Conservation (phyloP, 805 yeast genomes). For the Jamesozyma spencerorum region DNA sequence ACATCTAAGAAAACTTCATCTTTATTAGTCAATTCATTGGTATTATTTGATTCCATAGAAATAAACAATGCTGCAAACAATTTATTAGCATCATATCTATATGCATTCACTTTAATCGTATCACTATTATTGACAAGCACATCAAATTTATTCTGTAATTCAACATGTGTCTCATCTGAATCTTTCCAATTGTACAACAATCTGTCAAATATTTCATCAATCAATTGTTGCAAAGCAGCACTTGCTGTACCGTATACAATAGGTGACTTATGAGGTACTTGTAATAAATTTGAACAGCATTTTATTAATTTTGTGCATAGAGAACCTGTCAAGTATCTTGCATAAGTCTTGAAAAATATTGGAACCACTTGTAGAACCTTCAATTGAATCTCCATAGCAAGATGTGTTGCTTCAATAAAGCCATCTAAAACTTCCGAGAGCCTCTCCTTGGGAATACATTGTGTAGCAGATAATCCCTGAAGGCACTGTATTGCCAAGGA, state of each 20-base stretch:
- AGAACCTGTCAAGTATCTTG: conserved; percentile 43
- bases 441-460: conserved; percentile 45
- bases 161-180: conserved; percentile 13
- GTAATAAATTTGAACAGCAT: conserved; percentile 60
- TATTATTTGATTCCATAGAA: conserved; percentile 24
- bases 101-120: conserved; percentile 36
- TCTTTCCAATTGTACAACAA: conserved; percentile 20
- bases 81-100: conserved; percentile 60
- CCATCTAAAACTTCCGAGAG: conserved; percentile 54
- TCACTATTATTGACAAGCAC: conserved; percentile 42
- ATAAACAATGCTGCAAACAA: conserved; percentile 67
- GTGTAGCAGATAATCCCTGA: conserved; percentile 47
- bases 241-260: conserved; percentile 85
- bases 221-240: conserved; percentile 83
- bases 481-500: conserved; percentile 65
- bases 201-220: conserved; percentile 71
- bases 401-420: conserved; percentile 60
- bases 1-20: conserved; percentile 37
- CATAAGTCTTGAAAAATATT: conserved; percentile 56
- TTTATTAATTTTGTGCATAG: conserved; percentile 49
- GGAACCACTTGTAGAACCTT: conserved; percentile 81
- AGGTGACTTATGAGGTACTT: conserved; percentile 55
- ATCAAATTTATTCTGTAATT: conserved; percentile 22
- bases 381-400: conserved; percentile 75
- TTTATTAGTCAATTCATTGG: conserved; percentile 1